Percentiles rank a stretch among this genome's conserved stretches.
phyloP scores from a whole-genome alignment of 768 basidiomycete species.

The Collybia sp. region DNA sequence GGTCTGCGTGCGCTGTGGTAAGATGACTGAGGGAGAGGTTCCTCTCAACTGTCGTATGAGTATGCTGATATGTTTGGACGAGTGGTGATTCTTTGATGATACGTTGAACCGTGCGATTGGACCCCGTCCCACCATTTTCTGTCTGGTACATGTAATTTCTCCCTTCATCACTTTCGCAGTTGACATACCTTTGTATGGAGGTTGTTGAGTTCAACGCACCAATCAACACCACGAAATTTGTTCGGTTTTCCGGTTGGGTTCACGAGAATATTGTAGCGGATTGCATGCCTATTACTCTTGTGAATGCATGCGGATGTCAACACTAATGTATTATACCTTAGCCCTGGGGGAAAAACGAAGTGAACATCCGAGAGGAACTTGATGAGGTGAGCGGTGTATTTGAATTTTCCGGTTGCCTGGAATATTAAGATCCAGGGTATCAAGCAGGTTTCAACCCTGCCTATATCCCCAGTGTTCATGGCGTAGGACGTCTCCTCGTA shows the following conservation, averaged over 20 bases:
- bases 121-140: no score
- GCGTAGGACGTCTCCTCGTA: conserved; percentile 34
- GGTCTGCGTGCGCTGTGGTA: no score
- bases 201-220: conserved; percentile 3
- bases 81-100: no score
- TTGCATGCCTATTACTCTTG: no score
- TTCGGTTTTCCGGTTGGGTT: conserved; percentile 2
- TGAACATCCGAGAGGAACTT: conserved; percentile 7
- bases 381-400: conserved; percentile 10
- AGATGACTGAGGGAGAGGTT: no score
- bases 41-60: no score
- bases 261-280: background rate
- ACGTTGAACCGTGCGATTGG: no score
- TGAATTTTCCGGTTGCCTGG: conserved; percentile 10
- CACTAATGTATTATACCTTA: no score
- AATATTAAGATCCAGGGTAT: conserved; percentile 12
- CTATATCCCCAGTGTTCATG: conserved; percentile 12
- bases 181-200: conserved; percentile 1
- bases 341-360: conserved; percentile 6
- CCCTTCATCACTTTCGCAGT: no score
- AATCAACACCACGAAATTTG: background rate
- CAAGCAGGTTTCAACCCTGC: conserved; percentile 3
- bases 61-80: no score
- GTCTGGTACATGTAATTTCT: no score
- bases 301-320: no score